Evolutionary conservation across 371 early-diverging fungal genomes (phyloP), one percentile per base, ranked within the genome.

Genomic region (Circinella minor): DNA sequence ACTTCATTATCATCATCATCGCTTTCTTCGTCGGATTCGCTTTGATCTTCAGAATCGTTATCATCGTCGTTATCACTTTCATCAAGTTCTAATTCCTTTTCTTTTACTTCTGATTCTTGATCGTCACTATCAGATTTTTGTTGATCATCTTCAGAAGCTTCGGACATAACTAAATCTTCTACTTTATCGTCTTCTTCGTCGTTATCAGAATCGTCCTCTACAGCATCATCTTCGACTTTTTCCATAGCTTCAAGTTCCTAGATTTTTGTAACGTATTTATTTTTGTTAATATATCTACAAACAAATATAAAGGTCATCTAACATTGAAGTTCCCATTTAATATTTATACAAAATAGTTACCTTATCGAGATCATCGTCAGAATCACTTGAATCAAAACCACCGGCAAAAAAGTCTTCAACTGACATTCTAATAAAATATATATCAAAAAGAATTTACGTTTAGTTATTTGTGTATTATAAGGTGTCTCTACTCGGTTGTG

Each of bases 1-100:
- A 79, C 79, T 4, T 77, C 77, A 13, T 82, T 86, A 1, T 79
- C 76, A 17, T 71, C 75, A 3, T 74, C 77, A 5, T 82, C 79
- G 6, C 72, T 74, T 51, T 78, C 78, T 51, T 74, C 71, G 63
- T 77, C 74, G 61, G 72, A 60, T n/a, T 70, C 65, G n/a, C 69
- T 54, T 9, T 76, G 66, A 36, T 75, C 70, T n/a, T 74, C 61
- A 37, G 71, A 69, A 36, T 72, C 72, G 7, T 74, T 71, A 36
- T 60, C 55, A 3, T 66, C 69, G 36, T 67, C 68, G 7, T 73
- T 39, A 6, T 70, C 54, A 3, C 73, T 63, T 18, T 71, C 75
- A 1, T 51, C 61, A 10, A 27, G 11, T 15, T 74, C 76, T 63
- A 76, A 73, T 63, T 75, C 74, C 18, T 72, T 72, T 60, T 75